Evolutionary conservation across 75 land plant genomes (phyloP), one percentile per base, ranked within the genome.

Genomic region (Cunninghamia lanceolata): DNA sequence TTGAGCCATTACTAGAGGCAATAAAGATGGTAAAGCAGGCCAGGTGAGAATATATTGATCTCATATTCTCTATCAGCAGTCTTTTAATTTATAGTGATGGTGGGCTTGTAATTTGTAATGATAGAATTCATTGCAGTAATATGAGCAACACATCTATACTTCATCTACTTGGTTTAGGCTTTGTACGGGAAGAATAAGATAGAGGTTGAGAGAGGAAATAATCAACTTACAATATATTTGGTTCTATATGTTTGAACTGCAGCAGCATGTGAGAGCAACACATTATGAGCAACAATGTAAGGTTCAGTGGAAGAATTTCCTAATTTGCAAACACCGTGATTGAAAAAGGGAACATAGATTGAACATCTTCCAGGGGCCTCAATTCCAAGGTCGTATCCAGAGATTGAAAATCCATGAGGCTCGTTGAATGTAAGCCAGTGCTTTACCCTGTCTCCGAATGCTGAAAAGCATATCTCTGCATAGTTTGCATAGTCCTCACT

Each of bases 381-480:
- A n/a, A 79, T 78, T 36, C 91, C 91, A 68, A 78, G 15, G 43
- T 84, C 83, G 10, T 85, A 83, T 16, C 83, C 88, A 47, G 1
- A 13, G 13, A 52, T 54, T 19, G 50, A 53, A 77, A 66, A 38
- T 21, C 38, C 76, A 63, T 84, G 85, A 8, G 87, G 84, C 86
- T 90, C 91, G 68, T 90, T 90, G 28, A 90, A 71, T 19, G 91
- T 90, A 30, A 53, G 53, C 91, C 91, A 90, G 45, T 86, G 46
- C 70, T 90, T 90, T 40, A 90, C 91, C 10, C 91, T 86, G 71
- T 90, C 91, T 39, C 91, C 91, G 54, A 90, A 90, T 32, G 71
- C 63, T 40, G 35, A 32, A 38, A 90, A 90, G 78, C 91, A 90
- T n/a, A 77, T 59, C 32, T 89, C 91, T 63, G 91, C 88, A 86